phyloP scores from a whole-genome alignment of 352 stramenopile genomes.

The Pythium myriotylum region DNA sequence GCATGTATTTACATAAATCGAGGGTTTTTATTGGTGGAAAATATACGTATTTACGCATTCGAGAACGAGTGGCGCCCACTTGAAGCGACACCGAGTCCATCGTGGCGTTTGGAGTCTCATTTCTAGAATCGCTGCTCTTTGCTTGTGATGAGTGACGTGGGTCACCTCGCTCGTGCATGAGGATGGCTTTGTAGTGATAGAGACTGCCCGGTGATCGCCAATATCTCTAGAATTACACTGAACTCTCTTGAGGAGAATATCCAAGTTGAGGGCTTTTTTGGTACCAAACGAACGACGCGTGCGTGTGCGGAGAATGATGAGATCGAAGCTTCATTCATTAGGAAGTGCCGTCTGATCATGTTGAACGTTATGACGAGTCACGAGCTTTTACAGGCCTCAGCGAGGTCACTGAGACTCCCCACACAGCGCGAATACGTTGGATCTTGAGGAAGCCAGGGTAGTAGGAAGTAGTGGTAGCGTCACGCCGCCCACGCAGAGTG shows the following conservation, averaged over 20 bases:
- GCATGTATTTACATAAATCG: not conserved
- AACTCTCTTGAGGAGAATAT: conserved; percentile 53
- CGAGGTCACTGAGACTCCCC: conserved; percentile 52
- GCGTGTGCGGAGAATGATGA: conserved; percentile 51
- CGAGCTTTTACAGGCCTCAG: conserved; percentile 34
- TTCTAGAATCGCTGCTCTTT: conserved; percentile 7
- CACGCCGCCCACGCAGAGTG: no score
- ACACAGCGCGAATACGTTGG: conserved; percentile 7
- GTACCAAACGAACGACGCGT: not conserved
- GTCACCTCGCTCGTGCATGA: no score
- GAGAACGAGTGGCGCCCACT: conserved; percentile 14
- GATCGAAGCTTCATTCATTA: conserved; percentile 61
- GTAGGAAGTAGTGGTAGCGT: no score
- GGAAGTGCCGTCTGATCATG: conserved; percentile 77
- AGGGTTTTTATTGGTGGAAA: conserved; percentile 14
- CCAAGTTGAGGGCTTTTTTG: conserved; percentile 47
- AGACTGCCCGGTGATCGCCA: conserved; percentile 19
- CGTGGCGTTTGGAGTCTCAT: not conserved
- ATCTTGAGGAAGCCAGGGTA: no score
- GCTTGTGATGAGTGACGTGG: no score
- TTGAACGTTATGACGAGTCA: conserved; percentile 72
- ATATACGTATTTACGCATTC: conserved; percentile 11
- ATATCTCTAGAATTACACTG: conserved; percentile 82
- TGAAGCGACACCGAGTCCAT: conserved; percentile 4
- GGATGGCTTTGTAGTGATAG: no score